Conservation (phyloP, 2,329 filamentous ascomycete species). For the Hymenoscyphus linearis region DNA sequence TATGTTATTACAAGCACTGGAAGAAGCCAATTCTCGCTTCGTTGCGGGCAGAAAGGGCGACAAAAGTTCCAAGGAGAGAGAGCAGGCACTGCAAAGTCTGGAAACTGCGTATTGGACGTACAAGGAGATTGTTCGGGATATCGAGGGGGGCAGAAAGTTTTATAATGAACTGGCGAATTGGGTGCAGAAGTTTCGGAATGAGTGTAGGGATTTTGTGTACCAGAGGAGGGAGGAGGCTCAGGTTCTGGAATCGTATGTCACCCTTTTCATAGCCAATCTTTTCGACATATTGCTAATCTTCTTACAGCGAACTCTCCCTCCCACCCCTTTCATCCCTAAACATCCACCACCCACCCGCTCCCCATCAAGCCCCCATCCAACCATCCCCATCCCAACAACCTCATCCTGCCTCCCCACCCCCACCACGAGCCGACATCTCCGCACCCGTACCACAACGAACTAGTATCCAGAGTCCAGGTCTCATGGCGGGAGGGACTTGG, state of each 20-base stretch:
- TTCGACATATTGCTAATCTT: neutral
- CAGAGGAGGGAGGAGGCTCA: slow-evolving; percentile 76
- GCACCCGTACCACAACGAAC: slow-evolving; percentile 48
- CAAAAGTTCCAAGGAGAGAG: slow-evolving; percentile 64
- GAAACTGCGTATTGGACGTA: slow-evolving; percentile 94
- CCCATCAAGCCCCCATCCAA: slow-evolving; percentile 24
- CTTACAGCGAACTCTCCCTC: slow-evolving; percentile 27
- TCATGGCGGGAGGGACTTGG: slow-evolving; percentile 57
- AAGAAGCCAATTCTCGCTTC: slow-evolving; percentile 74
- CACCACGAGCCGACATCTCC: slow-evolving; percentile 31
- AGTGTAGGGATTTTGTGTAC: slow-evolving; percentile 71
- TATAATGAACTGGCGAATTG: slow-evolving; percentile 94
- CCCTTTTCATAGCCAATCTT: neutral
- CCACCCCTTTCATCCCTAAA: slow-evolving; percentile 18
- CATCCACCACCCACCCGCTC: slow-evolving; percentile 13
- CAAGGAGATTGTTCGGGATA: slow-evolving; percentile 88
- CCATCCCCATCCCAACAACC: slow-evolving; percentile 22
- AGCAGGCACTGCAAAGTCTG: slow-evolving; percentile 78
- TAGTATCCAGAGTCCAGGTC: slow-evolving; percentile 40
- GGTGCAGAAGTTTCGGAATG: slow-evolving; percentile 78
- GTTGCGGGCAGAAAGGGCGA: slow-evolving; percentile 58
- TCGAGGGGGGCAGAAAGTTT: slow-evolving; percentile 89
- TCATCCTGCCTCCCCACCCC: neutral
- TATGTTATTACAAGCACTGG: slow-evolving; percentile 61
- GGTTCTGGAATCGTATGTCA: slow-evolving; percentile 65